These are phyloP conservation scores for sunflower (Helianthus annuus) DNA, from an alignment of 129 eudicot genomes.

Conservation along the genomic window DNA sequence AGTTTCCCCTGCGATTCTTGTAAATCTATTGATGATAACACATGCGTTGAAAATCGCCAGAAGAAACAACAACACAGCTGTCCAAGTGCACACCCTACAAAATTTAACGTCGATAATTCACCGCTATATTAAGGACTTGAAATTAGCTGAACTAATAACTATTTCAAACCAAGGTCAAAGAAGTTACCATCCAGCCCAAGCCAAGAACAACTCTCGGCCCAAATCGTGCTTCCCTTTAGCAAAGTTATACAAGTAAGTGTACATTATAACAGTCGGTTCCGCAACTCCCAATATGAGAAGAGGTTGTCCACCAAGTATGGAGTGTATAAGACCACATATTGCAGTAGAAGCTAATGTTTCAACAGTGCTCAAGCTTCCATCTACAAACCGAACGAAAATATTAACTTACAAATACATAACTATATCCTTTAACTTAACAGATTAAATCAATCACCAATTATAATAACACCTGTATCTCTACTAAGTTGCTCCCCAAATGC, in stretches of 20 bases:
- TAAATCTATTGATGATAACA: constrained; percentile 50
- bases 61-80: constrained; percentile 52
- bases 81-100: constrained; percentile 70
- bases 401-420: neutral
- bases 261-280: constrained; percentile 71
- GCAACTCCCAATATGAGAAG: constrained; percentile 69
- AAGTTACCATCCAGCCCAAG: constrained; percentile 68
- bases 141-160: too few relatives aligned
- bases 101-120: too few relatives aligned
- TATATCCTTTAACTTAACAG: neutral
- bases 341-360: constrained; percentile 65
- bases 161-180: neutral
- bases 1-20: constrained; percentile 61
- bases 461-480: constrained; percentile 43
- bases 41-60: constrained; percentile 57
- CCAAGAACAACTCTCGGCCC: constrained; percentile 56
- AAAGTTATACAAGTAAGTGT: constrained; percentile 56
- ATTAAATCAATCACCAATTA: neutral
- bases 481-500: constrained; percentile 62
- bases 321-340: constrained; percentile 60
- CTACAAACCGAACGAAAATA: constrained; percentile 17
- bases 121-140: too few relatives aligned
- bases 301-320: constrained; percentile 68
- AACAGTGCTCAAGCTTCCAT: constrained; percentile 63
- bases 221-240: constrained; percentile 40